Evolutionary conservation across 768 basidiomycete genomes (phyloP).

Genomic region (Sporobolomyces roseus): DNA sequence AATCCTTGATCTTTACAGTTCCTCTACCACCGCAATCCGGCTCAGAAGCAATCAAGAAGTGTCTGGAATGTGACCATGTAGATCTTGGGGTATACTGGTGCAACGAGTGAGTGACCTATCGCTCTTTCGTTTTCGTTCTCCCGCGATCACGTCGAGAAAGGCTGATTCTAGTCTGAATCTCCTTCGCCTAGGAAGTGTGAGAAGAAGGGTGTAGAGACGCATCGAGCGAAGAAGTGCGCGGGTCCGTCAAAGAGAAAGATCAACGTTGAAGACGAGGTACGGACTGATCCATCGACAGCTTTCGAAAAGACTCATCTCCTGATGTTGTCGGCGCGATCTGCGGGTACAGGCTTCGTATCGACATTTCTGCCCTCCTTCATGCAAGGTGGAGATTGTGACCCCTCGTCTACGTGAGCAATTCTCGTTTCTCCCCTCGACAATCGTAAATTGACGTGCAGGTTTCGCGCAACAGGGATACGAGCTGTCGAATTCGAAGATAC

Average conservation of each 20-base stretch:
- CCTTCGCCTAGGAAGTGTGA: constrained; percentile 6
- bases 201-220: background rate
- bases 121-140: background rate
- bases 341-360: background rate
- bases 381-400: constrained; percentile 12
- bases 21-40: too few species aligned
- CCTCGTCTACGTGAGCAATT: background rate
- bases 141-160: background rate
- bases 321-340: background rate
- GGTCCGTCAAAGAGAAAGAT: too few species aligned
- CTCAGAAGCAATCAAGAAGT: background rate
- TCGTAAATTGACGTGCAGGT: background rate
- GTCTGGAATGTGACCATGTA: background rate
- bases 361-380: constrained; percentile 17
- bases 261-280: too few species aligned
- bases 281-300: background rate
- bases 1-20: background rate
- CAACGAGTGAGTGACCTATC: constrained; percentile 4
- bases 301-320: background rate
- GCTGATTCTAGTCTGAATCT: background rate
- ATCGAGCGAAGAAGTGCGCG: too few species aligned
- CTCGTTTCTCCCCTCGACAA: background rate
- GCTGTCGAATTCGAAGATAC: background rate
- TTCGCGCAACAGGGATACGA: background rate
- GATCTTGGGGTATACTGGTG: background rate